These are phyloP conservation scores for Allium cepa DNA, from an alignment of 106 monocot species.

Conservation along the genomic window DNA sequence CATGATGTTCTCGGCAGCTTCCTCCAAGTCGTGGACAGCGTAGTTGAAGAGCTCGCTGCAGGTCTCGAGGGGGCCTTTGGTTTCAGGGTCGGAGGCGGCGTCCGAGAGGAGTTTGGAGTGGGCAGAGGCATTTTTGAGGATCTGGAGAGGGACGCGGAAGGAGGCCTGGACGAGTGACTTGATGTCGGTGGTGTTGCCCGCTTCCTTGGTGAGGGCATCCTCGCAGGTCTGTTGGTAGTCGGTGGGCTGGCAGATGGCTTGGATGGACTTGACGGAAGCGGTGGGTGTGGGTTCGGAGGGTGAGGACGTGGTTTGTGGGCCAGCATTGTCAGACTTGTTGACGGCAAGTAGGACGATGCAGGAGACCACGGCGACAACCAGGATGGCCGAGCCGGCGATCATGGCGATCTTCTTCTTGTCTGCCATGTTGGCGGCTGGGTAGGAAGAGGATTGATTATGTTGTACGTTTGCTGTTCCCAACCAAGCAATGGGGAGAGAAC, in stretches of 20 bases:
- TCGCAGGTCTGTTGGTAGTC: constrained; percentile 26
- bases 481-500: neutral
- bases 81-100: constrained; percentile 24
- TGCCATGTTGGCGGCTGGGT: neutral
- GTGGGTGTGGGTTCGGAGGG: neutral
- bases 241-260: constrained; percentile 41
- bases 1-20: constrained; percentile 14
- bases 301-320: neutral
- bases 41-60: constrained; percentile 33
- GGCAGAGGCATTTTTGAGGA: constrained; percentile 11
- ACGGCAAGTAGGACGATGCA: neutral
- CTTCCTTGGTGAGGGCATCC: constrained; percentile 17
- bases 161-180: constrained; percentile 28
- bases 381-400: neutral
- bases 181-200: constrained; percentile 39
- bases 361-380: neutral
- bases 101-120: constrained; percentile 22
- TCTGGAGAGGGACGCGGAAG: constrained; percentile 23
- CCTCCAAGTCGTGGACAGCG: constrained; percentile 29
- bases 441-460: neutral
- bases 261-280: constrained; percentile 18
- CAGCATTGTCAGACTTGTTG: neutral
- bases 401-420: constrained; percentile 5
- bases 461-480: no score
- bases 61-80: constrained; percentile 15